Evolutionary conservation across 2,329 filamentous ascomycete genomes (phyloP).

Genomic region (Aspergillus viridinutans): DNA sequence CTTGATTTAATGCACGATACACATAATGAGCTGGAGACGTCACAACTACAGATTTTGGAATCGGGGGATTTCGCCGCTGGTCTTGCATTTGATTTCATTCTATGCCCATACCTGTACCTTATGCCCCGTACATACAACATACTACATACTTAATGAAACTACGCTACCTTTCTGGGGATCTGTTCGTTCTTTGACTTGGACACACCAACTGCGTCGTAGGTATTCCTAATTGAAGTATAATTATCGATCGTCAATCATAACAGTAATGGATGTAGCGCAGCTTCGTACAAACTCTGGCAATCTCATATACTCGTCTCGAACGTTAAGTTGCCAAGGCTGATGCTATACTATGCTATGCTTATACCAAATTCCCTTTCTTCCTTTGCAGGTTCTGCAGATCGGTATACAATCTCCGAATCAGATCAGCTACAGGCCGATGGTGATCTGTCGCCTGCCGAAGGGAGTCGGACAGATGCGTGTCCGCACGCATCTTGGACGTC

Average conservation of each 20-base stretch:
- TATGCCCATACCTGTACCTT: neutral
- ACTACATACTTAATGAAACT: neutral
- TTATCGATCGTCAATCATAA: neutral
- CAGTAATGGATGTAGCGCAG: neutral
- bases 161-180: neutral
- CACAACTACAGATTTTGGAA: neutral
- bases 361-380: neutral
- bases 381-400: conserved; percentile 20
- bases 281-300: neutral
- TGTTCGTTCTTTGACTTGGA: neutral
- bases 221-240: neutral
- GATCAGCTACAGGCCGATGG: conserved; percentile 25
- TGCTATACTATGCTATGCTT: neutral
- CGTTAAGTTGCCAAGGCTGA: neutral
- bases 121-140: neutral
- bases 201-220: neutral
- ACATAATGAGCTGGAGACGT: neutral
- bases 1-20: neutral
- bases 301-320: neutral
- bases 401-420: conserved; percentile 22
- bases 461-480: conserved; percentile 9
- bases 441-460: conserved; percentile 23
- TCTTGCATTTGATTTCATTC: neutral
- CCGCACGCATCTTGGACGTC: neutral
- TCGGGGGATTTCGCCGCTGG: neutral